These are phyloP conservation scores for Chrysosphaeria jannelii DNA, from an alignment of 2,329 filamentous ascomycete genomes.

Conservation along the genomic window DNA sequence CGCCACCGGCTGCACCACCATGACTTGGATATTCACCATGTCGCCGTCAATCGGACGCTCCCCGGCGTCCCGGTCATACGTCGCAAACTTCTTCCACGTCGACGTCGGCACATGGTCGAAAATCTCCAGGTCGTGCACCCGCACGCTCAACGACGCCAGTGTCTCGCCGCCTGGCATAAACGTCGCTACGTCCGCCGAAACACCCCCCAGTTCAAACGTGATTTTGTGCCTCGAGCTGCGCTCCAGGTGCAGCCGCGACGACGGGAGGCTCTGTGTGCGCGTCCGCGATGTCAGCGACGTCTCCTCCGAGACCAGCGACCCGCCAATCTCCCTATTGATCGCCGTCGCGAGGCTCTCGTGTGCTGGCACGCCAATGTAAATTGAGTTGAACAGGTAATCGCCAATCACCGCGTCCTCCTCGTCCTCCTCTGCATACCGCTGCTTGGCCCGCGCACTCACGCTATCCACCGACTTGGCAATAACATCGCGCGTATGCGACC, in stretches of 20 bases:
- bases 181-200: constrained; percentile 50
- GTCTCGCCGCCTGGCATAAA: constrained; percentile 60
- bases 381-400: constrained; percentile 93
- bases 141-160: constrained; percentile 61
- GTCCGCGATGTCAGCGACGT: constrained; percentile 50
- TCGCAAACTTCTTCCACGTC: constrained; percentile 95
- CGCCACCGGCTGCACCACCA: constrained; percentile 64
- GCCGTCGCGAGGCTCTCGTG: constrained; percentile 57
- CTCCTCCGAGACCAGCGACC: constrained; percentile 45
- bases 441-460: constrained; percentile 54
- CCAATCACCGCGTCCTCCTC: constrained; percentile 70
- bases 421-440: constrained; percentile 33
- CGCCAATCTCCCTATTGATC: constrained; percentile 64
- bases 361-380: constrained; percentile 78
- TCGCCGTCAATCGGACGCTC: constrained; percentile 59
- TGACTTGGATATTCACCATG: constrained; percentile 71
- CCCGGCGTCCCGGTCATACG: constrained; percentile 69
- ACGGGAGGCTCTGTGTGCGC: constrained; percentile 31
- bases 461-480: constrained; percentile 73
- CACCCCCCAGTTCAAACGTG: constrained; percentile 66
- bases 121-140: constrained; percentile 58
- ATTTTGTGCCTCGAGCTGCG: constrained; percentile 86
- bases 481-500: constrained; percentile 58
- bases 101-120: constrained; percentile 87
- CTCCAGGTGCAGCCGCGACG: constrained; percentile 33